Conservation (phyloP, 331 rosid genomes). For the Quercus tomentella region DNA sequence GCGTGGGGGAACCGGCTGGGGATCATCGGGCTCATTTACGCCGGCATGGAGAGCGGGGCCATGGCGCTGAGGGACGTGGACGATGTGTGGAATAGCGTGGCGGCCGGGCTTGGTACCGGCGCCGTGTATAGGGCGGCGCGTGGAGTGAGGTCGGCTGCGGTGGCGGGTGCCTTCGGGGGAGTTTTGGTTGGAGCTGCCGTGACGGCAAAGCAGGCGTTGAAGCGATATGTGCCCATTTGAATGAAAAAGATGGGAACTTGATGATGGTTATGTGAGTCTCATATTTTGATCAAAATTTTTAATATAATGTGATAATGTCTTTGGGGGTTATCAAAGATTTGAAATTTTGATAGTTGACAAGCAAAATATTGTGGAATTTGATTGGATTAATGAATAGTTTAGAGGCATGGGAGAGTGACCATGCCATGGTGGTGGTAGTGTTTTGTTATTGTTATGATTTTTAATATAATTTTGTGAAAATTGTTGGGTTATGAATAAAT, state of each 20-base stretch:
- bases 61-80: constrained; percentile 67
- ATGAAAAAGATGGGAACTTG: constrained; percentile 9
- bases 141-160: constrained; percentile 96
- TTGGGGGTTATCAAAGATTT: background rate
- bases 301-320: background rate
- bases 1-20: constrained; percentile 80
- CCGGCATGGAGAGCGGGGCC: constrained; percentile 77
- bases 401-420: constrained; percentile 21
- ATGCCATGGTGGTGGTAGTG: no score
- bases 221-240: constrained; percentile 86
- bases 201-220: constrained; percentile 63
- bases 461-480: no score
- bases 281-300: background rate
- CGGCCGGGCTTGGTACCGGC: constrained; percentile 82
- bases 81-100: constrained; percentile 84
- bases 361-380: background rate
- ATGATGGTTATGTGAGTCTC: constrained; percentile 24
- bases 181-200: constrained; percentile 58
- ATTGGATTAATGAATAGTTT: constrained; percentile 20
- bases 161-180: constrained; percentile 88
- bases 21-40: constrained; percentile 65
- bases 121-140: constrained; percentile 82
- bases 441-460: no score
- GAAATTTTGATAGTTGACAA: background rate
- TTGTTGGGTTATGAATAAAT: no score